Percentiles rank a stretch among this genome's conserved stretches.
Conservation (phyloP, 2,329 filamentous ascomycete species). For the Cladosporium sphaerospermum region DNA sequence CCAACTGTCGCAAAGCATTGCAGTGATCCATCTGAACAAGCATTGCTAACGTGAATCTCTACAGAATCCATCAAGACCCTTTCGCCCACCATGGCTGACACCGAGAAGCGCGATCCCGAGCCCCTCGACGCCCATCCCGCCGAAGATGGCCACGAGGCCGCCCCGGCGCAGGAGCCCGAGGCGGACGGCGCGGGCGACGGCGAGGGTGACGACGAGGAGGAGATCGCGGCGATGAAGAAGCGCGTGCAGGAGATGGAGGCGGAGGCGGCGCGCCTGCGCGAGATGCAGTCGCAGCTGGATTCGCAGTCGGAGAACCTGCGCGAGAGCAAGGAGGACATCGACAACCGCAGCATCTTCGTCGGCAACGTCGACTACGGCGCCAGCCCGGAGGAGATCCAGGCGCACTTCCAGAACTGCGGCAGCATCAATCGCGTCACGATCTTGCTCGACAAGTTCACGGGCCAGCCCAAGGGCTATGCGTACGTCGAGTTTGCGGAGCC, state of each 20-base stretch:
- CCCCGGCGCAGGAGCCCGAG: not conserved
- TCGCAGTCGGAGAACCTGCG: slow-evolving; percentile 74
- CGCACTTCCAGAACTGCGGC: slow-evolving; percentile 94
- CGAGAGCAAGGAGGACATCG: slow-evolving; percentile 93
- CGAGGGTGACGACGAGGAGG: slow-evolving; percentile 32
- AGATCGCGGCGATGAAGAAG: slow-evolving; percentile 47
- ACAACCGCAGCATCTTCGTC: slow-evolving; percentile 93
- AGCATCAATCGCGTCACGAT: slow-evolving; percentile 98
- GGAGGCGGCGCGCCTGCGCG: slow-evolving; percentile 51
- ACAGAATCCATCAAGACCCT: not conserved
- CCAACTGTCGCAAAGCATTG: no score
- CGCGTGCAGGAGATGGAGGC: slow-evolving; percentile 53
- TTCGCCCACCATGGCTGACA: slow-evolving; percentile 2
- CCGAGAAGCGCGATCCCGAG: slow-evolving; percentile 8
- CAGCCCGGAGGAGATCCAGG: slow-evolving; percentile 95
- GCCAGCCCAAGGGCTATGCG: slow-evolving; percentile 98
- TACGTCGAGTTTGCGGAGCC: slow-evolving; percentile 98
- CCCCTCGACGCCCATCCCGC: slow-evolving; percentile 1
- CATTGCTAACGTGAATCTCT: not conserved
- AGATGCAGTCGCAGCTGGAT: slow-evolving; percentile 61
- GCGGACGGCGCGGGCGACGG: slow-evolving; percentile 20
- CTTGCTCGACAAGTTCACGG: slow-evolving; percentile 94
- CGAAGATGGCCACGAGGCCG: slow-evolving; percentile 1
- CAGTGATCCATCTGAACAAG: no score
- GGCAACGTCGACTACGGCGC: slow-evolving; percentile 98